Conservation (phyloP, 176 grass and related monocot genomes). For the Triticum urartu region DNA sequence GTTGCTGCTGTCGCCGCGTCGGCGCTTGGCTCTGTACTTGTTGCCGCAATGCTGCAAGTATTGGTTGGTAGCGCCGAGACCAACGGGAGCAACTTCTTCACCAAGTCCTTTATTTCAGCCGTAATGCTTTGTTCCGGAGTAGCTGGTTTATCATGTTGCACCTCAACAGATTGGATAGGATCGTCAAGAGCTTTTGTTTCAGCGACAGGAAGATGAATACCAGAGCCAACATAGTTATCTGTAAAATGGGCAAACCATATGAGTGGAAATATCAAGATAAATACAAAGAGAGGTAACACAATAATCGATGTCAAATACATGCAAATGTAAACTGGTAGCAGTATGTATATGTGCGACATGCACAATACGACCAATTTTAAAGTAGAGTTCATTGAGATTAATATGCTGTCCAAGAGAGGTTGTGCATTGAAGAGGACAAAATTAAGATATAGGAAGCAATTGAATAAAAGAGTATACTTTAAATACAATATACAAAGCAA, state of each 20-base stretch:
- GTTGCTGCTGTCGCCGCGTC: background rate
- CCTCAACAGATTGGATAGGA: background rate
- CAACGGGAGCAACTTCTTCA: background rate
- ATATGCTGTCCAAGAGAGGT: too few species aligned
- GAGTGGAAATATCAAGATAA: background rate
- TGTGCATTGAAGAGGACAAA: too few species aligned
- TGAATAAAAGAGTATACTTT: too few species aligned
- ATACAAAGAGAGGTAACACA: background rate
- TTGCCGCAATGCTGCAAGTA: background rate
- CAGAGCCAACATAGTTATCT: constrained; percentile 9
- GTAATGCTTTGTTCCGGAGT: constrained; percentile 15
- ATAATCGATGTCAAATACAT: background rate
- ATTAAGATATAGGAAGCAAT: too few species aligned
- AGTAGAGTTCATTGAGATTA: background rate
- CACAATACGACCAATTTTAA: background rate
- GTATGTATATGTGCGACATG: background rate
- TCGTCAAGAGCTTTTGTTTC: background rate
- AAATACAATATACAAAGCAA: too few species aligned
- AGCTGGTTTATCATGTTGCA: background rate
- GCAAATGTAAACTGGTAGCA: background rate
- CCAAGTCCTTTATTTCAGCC: background rate
- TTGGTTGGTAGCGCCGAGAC: background rate
- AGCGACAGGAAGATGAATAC: constrained; percentile 15
- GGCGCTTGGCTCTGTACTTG: background rate
- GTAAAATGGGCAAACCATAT: constrained; percentile 16